Evolutionary conservation across 345 rosid species (phyloP), one percentile per base, ranked within the genome.

Genomic region (Hibiscus tridactylites): DNA sequence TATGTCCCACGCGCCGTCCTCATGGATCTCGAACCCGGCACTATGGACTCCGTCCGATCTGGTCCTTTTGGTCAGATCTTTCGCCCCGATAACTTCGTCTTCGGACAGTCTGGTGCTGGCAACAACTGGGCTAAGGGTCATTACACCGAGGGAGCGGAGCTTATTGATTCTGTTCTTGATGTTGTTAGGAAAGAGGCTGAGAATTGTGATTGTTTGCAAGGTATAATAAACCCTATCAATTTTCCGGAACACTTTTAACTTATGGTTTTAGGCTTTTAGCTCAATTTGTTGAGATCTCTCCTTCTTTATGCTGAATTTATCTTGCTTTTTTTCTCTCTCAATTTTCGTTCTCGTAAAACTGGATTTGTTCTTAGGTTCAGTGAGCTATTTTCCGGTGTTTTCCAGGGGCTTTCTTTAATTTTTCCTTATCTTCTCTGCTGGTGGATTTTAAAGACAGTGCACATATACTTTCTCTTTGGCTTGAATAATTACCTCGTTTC

Each of bases 121-220:
- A 70, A 54, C 63, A 69, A 69, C 62, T 69, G 72, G 72, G 72
- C 54, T 29, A 70, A 56, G 62, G 73, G 73, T 21, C 73, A 71
- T 24, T 71, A 71, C 29, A 71, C 73, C 4, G 73, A 71, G 65
- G 65, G 73, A 11, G 73, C 73, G 13, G 65, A 71, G 39, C 73
- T 60, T 2, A 71, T 71, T 44, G 74, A 60, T 46, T 60, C 74
- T 28, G 74, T 60, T 60, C 74, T 71, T 17, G 74, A 71, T 35
- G 59, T 71, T 44, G 68, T 71, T 7, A 46, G 74, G 8, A 71
- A 71, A 21, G 74, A 71, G 44, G 67, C 74, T 61, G 74, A 71
- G 59, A 71, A 71, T 47, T 71, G 74, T 46, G 74, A 71, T 47
- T 60, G 74, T 21, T 47, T 71, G 56, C 74, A 71, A 35, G 74